Conservation (phyloP, 164 flowering plant species). For the Stephania cephalantha region DNA sequence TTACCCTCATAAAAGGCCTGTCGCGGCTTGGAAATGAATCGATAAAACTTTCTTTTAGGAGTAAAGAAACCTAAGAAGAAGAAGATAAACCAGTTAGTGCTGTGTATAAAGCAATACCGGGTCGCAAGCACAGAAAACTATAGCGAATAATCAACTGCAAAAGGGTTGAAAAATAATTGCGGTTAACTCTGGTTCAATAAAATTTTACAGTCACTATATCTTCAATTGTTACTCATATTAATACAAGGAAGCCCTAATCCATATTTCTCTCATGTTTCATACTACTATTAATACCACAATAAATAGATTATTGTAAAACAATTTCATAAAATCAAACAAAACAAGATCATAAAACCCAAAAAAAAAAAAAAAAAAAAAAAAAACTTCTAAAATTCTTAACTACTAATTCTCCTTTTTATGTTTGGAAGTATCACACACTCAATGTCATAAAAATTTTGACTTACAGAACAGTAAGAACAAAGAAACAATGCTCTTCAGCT, state of each 20-base stretch:
- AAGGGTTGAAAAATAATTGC: neutral
- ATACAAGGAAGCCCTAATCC: neutral
- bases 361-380: neutral
- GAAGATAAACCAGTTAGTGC: constrained; percentile 6
- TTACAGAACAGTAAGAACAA: neutral
- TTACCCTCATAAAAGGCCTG: constrained; percentile 91
- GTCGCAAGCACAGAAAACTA: neutral
- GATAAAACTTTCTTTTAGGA: constrained; percentile 91
- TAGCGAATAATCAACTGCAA: neutral
- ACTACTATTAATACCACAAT: neutral
- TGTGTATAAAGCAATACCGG: neutral
- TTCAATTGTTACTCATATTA: neutral
- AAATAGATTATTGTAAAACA: neutral
- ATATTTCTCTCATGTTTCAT: neutral
- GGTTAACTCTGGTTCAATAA: neutral
- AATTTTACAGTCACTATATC: neutral
- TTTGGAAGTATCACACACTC: neutral
- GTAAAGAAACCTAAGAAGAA: constrained; percentile 74
- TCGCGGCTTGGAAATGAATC: constrained; percentile 86
- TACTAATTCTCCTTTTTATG: neutral
- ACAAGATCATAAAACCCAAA: neutral
- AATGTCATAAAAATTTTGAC: neutral
- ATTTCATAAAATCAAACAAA: neutral
- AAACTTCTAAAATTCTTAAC: neutral
- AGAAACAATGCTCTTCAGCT: neutral